phyloP scores from a whole-genome alignment of 106 monocot genomes.

The Dioscorea zingiberensis region DNA sequence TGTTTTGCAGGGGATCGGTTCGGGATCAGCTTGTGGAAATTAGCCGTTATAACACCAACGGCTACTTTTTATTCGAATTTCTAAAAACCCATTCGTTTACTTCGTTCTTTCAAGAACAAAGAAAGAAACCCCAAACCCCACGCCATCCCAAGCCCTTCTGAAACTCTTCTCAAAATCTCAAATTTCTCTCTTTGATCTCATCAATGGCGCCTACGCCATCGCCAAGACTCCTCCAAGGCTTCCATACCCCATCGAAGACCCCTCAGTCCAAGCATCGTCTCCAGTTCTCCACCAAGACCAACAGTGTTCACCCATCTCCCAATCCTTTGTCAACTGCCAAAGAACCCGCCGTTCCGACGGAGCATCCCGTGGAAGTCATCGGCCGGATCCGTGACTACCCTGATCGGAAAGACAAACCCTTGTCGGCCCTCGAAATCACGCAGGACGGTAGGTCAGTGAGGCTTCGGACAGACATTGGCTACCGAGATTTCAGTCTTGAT shows the following conservation, averaged over 20 bases:
- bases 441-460: constrained; percentile 43
- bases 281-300: constrained; percentile 36
- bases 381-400: constrained; percentile 68
- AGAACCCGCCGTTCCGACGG: constrained; percentile 36
- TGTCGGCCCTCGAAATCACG: constrained; percentile 50
- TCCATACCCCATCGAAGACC: constrained; percentile 43
- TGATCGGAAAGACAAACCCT: constrained; percentile 24
- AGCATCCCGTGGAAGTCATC: constrained; percentile 97
- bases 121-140: neutral
- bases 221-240: constrained; percentile 14
- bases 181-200: neutral
- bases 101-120: neutral
- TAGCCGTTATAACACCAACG: constrained; percentile 11
- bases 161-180: constrained; percentile 1
- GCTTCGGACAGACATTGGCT: constrained; percentile 66
- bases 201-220: constrained; percentile 76
- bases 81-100: neutral
- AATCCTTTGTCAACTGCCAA: constrained; percentile 3
- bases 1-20: neutral
- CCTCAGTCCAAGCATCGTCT: constrained; percentile 73
- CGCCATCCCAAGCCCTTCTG: neutral
- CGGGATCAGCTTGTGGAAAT: neutral
- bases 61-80: constrained; percentile 11
- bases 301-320: constrained; percentile 9
- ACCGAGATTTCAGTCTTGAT: constrained; percentile 90